These are phyloP conservation scores for Lentinus tigrinus DNA, from an alignment of 768 basidiomycete genomes.

Conservation along the genomic window DNA sequence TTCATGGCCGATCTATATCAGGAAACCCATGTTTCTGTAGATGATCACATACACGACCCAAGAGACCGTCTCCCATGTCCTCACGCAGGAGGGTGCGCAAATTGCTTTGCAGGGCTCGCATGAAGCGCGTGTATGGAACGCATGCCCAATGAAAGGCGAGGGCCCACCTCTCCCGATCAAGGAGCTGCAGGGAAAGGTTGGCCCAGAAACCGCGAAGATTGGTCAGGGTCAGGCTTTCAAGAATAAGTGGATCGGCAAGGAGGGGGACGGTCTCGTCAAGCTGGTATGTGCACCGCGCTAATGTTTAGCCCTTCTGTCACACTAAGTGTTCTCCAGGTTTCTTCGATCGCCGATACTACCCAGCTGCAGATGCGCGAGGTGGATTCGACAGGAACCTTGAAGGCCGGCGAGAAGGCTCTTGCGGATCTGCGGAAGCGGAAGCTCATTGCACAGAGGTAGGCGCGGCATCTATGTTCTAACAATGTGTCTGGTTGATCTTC, in stretches of 20 bases:
- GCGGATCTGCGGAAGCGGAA: constrained; percentile 92
- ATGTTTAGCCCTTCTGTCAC: background rate
- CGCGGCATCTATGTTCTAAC: background rate
- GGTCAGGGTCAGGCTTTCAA: constrained; percentile 97
- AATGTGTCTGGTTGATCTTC: constrained; percentile 2
- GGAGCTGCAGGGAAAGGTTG: constrained; percentile 73
- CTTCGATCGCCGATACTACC: constrained; percentile 71
- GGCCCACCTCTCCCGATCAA: constrained; percentile 63
- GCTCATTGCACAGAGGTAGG: constrained; percentile 77
- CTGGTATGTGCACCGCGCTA: constrained; percentile 56
- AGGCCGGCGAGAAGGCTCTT: constrained; percentile 75
- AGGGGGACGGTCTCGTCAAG: constrained; percentile 84
- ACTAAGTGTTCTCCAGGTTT: constrained; percentile 40
- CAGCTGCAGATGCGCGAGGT: constrained; percentile 74
- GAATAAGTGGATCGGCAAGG: constrained; percentile 94
- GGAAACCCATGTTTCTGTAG: constrained; percentile 36
- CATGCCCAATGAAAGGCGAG: constrained; percentile 68
- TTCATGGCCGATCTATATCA: background rate
- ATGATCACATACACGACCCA: constrained; percentile 83
- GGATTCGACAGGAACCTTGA: constrained; percentile 66
- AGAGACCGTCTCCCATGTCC: constrained; percentile 68
- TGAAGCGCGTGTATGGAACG: constrained; percentile 93
- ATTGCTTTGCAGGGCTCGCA: constrained; percentile 85
- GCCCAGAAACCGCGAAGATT: constrained; percentile 87
- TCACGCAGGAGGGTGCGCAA: constrained; percentile 80